Percentiles rank a stretch among this genome's conserved stretches.
phyloP scores from a whole-genome alignment of 805 yeast species.

The Myxozyma mucilagina region DNA sequence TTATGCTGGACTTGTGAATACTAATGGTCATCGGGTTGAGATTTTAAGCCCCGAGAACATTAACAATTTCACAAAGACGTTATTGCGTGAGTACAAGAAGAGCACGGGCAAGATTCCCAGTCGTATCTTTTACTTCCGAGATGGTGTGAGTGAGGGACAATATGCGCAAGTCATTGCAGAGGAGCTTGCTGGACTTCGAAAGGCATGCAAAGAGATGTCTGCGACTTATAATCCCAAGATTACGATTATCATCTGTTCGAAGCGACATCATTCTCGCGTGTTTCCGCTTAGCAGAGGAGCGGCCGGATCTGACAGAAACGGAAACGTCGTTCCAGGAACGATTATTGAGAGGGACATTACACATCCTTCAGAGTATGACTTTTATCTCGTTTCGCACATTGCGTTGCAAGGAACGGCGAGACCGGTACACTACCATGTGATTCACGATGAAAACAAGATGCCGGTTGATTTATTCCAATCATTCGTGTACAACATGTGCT shows the following conservation, averaged over 20 bases:
- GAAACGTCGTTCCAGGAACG: conserved; percentile 38
- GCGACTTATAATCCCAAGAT: conserved; percentile 35
- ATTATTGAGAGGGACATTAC: conserved; percentile 41
- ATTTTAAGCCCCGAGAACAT: conserved; percentile 11
- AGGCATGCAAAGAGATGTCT: conserved; percentile 13
- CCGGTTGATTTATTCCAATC: conserved; percentile 31
- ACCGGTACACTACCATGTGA: conserved; percentile 42
- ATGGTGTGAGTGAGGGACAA: conserved; percentile 43
- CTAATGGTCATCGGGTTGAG: conserved; percentile 19
- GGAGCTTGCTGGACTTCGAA: conserved; percentile 37
- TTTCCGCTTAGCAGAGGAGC: conserved; percentile 35
- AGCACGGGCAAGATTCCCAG: conserved; percentile 35
- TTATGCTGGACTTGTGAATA: conserved; percentile 18
- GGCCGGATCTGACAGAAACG: conserved; percentile 33
- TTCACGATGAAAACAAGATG: conserved; percentile 38
- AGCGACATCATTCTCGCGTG: conserved; percentile 39
- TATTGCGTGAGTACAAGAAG: conserved; percentile 17
- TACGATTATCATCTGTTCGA: conserved; percentile 37
- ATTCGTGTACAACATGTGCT: conserved; percentile 39
- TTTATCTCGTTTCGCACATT: conserved; percentile 40
- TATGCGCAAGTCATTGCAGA: conserved; percentile 37
- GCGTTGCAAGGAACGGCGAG: conserved; percentile 43
- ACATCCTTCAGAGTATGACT: conserved; percentile 39
- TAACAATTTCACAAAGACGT: conserved; percentile 3
- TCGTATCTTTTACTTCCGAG: conserved; percentile 39